Evolutionary conservation across 805 yeast genomes (phyloP).

Genomic region (Millerozyma acaciae): DNA sequence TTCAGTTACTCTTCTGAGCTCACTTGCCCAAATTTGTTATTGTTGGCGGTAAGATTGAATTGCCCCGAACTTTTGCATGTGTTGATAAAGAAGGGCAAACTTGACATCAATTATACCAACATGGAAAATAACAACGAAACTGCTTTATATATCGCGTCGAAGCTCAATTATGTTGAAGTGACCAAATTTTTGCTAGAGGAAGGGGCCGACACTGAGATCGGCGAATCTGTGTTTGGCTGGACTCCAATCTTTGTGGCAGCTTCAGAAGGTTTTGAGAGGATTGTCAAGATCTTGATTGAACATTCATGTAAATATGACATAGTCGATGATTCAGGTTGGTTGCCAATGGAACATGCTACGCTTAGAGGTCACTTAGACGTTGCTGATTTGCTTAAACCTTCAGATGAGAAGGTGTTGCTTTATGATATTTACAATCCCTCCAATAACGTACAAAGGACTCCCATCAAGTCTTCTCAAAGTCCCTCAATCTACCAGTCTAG

Average conservation of each 20-base stretch:
- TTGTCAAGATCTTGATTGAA: conserved; percentile 52
- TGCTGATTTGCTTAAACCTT: conserved; percentile 58
- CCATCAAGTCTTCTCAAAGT: conserved; percentile 10
- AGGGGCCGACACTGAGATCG: conserved; percentile 71
- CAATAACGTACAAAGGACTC: conserved; percentile 25
- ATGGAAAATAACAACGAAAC: conserved; percentile 62
- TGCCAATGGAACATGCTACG: conserved; percentile 95
- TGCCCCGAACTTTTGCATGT: conserved; percentile 52
- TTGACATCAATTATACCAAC: conserved; percentile 63
- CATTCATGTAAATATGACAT: conserved; percentile 51
- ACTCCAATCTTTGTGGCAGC: conserved; percentile 90
- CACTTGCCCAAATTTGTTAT: conserved; percentile 54
- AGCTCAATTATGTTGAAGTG: conserved; percentile 50
- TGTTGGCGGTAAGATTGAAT: conserved; percentile 66
- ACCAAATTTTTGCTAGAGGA: conserved; percentile 52
- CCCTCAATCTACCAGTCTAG: conserved; percentile 7
- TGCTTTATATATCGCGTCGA: conserved; percentile 76
- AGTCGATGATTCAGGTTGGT: conserved; percentile 88
- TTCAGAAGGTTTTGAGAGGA: conserved; percentile 66
- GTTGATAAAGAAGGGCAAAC: conserved; percentile 52
- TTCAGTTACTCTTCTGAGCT: conserved; percentile 39
- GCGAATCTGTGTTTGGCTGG: conserved; percentile 85
- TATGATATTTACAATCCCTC: conserved; percentile 36
- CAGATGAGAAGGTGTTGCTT: conserved; percentile 28
- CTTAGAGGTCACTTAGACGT: conserved; percentile 79